Base-by-base conservation (phyloP, 2,329 filamentous ascomycete genomes). In the Dactylellina leptospora region DNA sequence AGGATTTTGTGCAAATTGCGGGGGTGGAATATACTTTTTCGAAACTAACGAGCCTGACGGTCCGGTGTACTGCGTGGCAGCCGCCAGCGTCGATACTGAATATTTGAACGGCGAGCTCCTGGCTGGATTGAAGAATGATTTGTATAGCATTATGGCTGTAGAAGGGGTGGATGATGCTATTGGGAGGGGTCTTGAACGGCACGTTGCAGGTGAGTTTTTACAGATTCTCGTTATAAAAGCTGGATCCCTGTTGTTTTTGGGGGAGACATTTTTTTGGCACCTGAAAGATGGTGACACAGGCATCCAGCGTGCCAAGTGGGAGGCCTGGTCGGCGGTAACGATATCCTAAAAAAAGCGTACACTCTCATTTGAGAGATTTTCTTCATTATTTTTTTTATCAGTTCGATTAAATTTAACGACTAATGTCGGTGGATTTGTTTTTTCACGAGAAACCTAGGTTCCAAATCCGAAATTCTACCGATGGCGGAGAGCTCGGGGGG, bases 161-260 rank as follows among this genome's bases (percentile, higher is more conserved):
- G 28, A 13, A n/a, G 62, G 56, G 40, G 54, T 70, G 40, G 62
- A 59, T 50, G 70, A 73, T 69, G 61, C 23, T 22, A 62, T 63
- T 13, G 40, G 38, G 44, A 56, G 25, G 55, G 59, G 48, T 3
- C 51, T 48, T 11, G 36, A 33, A 4, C 25, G 51, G 25, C 54
- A 56, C 30, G 28, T 61, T 51, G 60, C 50, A 27, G 33, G 62
- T 62, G 13, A 40, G 28, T 45, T 45, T 45, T 18, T 42, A n/a
- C n/a, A n/a, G n/a, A n/a, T n/a, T n/a, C n/a, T n/a, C n/a, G n/a
- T n/a, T n/a, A n/a, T n/a, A n/a, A n/a, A n/a, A n/a, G n/a, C n/a
- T n/a, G n/a, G n/a, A n/a, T n/a, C n/a, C n/a, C n/a, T n/a, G n/a
- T n/a, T n/a, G n/a, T n/a, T n/a, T n/a, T n/a, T n/a, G n/a, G n/a